Conservation (phyloP, 2,329 filamentous ascomycete species). For the Iodosphaeria phyllophila region DNA sequence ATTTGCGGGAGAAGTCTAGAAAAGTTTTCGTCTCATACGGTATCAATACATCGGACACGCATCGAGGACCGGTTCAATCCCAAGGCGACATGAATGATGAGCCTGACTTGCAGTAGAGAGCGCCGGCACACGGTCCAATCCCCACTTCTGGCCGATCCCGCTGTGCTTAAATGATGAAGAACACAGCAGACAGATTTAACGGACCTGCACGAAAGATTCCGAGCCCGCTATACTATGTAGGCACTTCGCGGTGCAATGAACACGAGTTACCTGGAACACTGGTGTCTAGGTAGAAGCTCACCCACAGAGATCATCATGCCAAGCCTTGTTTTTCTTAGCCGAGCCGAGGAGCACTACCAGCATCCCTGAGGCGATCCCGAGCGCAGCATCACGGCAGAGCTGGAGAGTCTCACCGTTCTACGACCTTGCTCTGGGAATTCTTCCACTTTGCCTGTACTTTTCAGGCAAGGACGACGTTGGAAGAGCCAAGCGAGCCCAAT, state of each 20-base stretch:
- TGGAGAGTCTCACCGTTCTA: conserved; percentile 68
- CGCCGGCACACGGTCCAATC: no score
- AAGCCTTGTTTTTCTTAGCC: conserved; percentile 66
- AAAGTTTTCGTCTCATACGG: no score
- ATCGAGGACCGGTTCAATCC: no score
- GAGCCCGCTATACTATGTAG: no score
- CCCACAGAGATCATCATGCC: conserved; percentile 78
- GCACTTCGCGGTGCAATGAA: neutral
- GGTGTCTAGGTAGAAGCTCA: conserved; percentile 34
- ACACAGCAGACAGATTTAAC: no score
- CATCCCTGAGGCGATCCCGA: conserved; percentile 67
- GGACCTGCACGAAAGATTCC: no score
- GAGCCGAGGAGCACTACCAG: conserved; percentile 80
- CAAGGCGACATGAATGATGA: no score
- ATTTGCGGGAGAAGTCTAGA: no score
- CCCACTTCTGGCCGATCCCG: no score
- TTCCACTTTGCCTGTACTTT: conserved; percentile 80
- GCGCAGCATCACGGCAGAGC: conserved; percentile 33
- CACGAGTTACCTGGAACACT: conserved; percentile 18
- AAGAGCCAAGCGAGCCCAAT: conserved; percentile 81
- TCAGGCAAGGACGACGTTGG: conserved; percentile 88
- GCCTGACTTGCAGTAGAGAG: no score
- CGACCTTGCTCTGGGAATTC: conserved; percentile 68
- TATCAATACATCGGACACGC: no score
- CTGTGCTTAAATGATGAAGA: no score